These are phyloP conservation scores for Sphaerulina musiva DNA, from an alignment of 2,329 filamentous ascomycete genomes.

Conservation along the genomic window DNA sequence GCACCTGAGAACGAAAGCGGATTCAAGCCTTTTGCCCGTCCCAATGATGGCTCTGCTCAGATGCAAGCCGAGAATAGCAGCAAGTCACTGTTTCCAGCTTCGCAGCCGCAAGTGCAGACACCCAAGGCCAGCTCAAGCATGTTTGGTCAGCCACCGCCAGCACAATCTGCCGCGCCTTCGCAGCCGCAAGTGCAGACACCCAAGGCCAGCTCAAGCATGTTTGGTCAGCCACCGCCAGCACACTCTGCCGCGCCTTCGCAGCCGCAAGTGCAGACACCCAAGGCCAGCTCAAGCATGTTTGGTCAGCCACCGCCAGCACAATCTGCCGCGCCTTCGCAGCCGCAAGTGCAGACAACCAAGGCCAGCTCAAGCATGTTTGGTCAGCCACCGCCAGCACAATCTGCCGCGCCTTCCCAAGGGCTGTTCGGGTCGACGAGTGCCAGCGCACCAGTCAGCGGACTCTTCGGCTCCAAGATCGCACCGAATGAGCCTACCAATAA, in stretches of 20 bases:
- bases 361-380: slow-evolving; percentile 11
- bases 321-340: slow-evolving; percentile 3
- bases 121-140: slow-evolving; percentile 4
- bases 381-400: slow-evolving; percentile 8
- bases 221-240: slow-evolving; percentile 10
- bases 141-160: slow-evolving; percentile 10
- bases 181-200: slow-evolving; percentile 1
- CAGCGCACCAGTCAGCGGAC: slow-evolving; percentile 9
- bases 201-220: slow-evolving; percentile 6
- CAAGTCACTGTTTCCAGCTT: slow-evolving; percentile 10
- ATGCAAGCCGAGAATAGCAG: slow-evolving; percentile 7
- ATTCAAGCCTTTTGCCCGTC: not conserved
- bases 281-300: slow-evolving; percentile 9
- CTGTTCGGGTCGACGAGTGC: not conserved
- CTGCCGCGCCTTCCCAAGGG: slow-evolving; percentile 1
- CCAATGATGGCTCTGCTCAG: slow-evolving; percentile 5
- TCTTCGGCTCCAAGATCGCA: slow-evolving; percentile 14
- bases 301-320: slow-evolving; percentile 11
- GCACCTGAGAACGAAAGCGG: not conserved
- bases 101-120: slow-evolving; percentile 2
- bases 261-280: not conserved
- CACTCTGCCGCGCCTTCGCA: slow-evolving; percentile 8
- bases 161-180: slow-evolving; percentile 6
- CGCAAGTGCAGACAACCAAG: not conserved
- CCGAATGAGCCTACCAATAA: slow-evolving; percentile 10